These are phyloP conservation scores for Geranomyces variabilis DNA, from an alignment of 192 early-diverging fungal species.

Conservation along the genomic window DNA sequence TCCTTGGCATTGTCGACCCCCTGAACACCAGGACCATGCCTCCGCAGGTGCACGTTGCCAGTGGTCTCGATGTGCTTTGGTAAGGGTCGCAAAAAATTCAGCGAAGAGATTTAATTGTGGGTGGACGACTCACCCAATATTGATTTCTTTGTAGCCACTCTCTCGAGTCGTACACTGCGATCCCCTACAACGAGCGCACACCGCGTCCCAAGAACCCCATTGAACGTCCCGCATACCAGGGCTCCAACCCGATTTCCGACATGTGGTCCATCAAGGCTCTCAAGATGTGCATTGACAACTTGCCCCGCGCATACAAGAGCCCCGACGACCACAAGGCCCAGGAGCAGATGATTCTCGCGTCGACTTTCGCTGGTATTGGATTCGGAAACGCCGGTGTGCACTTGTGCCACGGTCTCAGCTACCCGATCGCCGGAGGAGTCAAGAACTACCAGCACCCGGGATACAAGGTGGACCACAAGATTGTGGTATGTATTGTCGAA, in stretches of 20 bases:
- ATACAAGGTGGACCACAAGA: slow-evolving; percentile 74
- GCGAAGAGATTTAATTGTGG: neutral
- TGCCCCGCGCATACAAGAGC: slow-evolving; percentile 72
- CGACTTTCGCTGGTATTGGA: slow-evolving; percentile 87
- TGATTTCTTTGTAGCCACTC: slow-evolving; percentile 62
- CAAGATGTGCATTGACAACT: slow-evolving; percentile 77
- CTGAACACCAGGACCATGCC: slow-evolving; percentile 88
- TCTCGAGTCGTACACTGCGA: slow-evolving; percentile 88
- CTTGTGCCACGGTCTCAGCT: slow-evolving; percentile 81
- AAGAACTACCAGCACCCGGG: slow-evolving; percentile 79
- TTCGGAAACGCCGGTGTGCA: slow-evolving; percentile 91
- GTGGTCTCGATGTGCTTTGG: slow-evolving; percentile 83
- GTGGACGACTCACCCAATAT: neutral
- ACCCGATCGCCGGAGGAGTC: slow-evolving; percentile 86
- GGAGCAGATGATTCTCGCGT: slow-evolving; percentile 84
- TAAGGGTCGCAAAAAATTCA: slow-evolving; percentile 31
- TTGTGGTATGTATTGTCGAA: slow-evolving; percentile 58
- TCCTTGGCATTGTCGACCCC: slow-evolving; percentile 86
- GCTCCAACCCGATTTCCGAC: slow-evolving; percentile 90
- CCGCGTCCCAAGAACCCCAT: slow-evolving; percentile 81
- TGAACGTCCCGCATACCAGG: slow-evolving; percentile 87
- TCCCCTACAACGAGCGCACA: slow-evolving; percentile 78
- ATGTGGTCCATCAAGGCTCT: slow-evolving; percentile 84
- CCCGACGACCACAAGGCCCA: slow-evolving; percentile 70
- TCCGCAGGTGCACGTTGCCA: slow-evolving; percentile 79